Percentiles rank a stretch among this genome's conserved stretches.
Conservation (phyloP, 2,329 filamentous ascomycete genomes). For the Leptographium procerum region DNA sequence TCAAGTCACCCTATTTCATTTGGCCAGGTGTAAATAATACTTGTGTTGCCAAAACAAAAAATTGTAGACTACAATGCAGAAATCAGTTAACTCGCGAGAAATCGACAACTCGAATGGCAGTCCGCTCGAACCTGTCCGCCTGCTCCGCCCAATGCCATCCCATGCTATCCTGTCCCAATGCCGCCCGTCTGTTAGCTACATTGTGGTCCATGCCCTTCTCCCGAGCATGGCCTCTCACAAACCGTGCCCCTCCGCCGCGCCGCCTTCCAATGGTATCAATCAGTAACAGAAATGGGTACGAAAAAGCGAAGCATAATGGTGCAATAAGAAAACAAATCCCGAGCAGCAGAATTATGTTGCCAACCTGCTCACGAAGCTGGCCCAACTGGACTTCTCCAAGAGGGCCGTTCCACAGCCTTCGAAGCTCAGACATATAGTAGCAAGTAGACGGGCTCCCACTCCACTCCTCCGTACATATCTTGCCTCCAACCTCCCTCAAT, state of each 20-base stretch:
- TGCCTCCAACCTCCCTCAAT: not conserved
- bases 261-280: not conserved
- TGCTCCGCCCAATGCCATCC: not conserved
- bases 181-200: not conserved
- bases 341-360: too few relatives aligned
- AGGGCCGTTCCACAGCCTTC: too few relatives aligned
- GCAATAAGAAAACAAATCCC: not conserved
- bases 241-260: not conserved
- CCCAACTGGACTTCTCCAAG: too few relatives aligned
- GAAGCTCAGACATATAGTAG: too few relatives aligned
- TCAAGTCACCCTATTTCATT: too few relatives aligned
- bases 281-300: not conserved
- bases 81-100: too few relatives aligned
- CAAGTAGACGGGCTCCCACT: too few relatives aligned
- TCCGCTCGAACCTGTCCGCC: not conserved
- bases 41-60: too few relatives aligned
- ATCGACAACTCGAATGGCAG: not conserved
- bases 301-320: not conserved
- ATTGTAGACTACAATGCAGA: too few relatives aligned
- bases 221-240: not conserved
- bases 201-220: not conserved
- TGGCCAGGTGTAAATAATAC: too few relatives aligned
- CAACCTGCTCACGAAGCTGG: too few relatives aligned
- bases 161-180: not conserved
- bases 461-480: too few relatives aligned